phyloP scores from a whole-genome alignment of 1,284 basidiomycete species.

The Moesziomyces sp. region DNA sequence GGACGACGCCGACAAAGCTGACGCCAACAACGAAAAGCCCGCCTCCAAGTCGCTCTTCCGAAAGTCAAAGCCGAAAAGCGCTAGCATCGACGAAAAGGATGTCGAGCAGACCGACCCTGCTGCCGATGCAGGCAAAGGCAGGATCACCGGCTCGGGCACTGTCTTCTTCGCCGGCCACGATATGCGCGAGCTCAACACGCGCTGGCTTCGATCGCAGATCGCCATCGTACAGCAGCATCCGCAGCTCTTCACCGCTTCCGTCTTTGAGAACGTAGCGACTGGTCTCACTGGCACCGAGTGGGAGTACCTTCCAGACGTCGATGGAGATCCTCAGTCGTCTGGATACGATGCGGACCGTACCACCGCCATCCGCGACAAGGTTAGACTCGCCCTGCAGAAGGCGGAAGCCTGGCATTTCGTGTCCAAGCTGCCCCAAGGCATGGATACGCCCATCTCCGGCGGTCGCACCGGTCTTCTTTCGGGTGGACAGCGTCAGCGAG shows the following conservation, averaged over 20 bases:
- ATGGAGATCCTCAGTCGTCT: slow-evolving; percentile 21
- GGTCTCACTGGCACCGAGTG: slow-evolving; percentile 57
- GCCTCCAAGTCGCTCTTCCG: slow-evolving; percentile 15
- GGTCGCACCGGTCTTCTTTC: slow-evolving; percentile 67
- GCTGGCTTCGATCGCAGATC: slow-evolving; percentile 69
- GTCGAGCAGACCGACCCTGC: slow-evolving; percentile 21
- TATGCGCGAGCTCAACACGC: slow-evolving; percentile 67
- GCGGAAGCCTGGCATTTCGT: slow-evolving; percentile 70
- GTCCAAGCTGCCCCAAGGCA: slow-evolving; percentile 65
- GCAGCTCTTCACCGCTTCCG: slow-evolving; percentile 62
- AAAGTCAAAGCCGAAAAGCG: slow-evolving; percentile 8
- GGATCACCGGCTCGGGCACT: slow-evolving; percentile 46
- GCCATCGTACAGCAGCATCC: slow-evolving; percentile 70
- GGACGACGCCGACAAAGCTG: slow-evolving; percentile 5
- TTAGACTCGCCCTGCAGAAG: slow-evolving; percentile 61
- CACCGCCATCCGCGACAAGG: slow-evolving; percentile 60
- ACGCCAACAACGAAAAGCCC: background rate
- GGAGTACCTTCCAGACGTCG: slow-evolving; percentile 45
- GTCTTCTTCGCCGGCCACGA: slow-evolving; percentile 66
- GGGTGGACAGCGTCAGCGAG: slow-evolving; percentile 64
- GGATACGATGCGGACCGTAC: slow-evolving; percentile 30
- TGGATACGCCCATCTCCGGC: slow-evolving; percentile 68
- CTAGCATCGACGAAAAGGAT: slow-evolving; percentile 11
- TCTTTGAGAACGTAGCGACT: slow-evolving; percentile 65
- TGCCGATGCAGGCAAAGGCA: slow-evolving; percentile 21